Base-by-base conservation (phyloP, 345 rosid genomes). In the Hibiscus syriacus region DNA sequence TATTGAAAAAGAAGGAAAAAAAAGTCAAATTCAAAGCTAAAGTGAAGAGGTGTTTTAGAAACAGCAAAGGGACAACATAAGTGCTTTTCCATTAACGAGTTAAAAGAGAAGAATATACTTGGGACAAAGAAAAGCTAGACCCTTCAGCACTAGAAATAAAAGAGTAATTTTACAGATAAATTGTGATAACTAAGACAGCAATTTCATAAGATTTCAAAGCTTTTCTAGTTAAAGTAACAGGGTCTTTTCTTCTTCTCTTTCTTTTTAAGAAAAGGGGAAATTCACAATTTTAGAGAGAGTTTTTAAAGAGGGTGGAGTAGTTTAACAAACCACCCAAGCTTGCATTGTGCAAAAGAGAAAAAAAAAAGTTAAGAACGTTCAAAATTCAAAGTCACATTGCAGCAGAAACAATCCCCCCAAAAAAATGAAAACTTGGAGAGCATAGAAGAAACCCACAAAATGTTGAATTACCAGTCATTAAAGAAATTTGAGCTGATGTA, bases 251-350 rank as follows among this genome's bases (percentile, higher is more conserved):
- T 39, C 1, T n/a, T 25, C 6, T 23, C 45, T n/a, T 6, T 12
- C 53, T 48, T 11, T 19, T 12, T n/a, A n/a, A n/a, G n/a, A n/a
- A n/a, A 46, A 46, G 34, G 41, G 8, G 48, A 58, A 49, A 20
- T 25, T 50, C 56, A 2, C 72, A 48, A 11, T 19, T 54, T 25
- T 4, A 43, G 65, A 16, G 9, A 34, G 50, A n/a, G 54, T 55
- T 58, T 32, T 32, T 20, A 25, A 27, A 5, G 14, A 26, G 14
- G 26, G 36, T 49, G 19, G 49, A 67, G 73, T 64, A 30, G 81
- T 68, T 77, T n/a, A n/a, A n/a, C n/a, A 62, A 75, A 77, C 80
- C 66, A 70, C 73, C 68, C 4, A 63, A 70, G 63, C 63, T 54
- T 16, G 34, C 74, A 63, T 46, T 50, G 55, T 0, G 17, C 34